These are phyloP conservation scores for Thelephora terrestris DNA, from an alignment of 1,284 basidiomycete species.

Conservation along the genomic window DNA sequence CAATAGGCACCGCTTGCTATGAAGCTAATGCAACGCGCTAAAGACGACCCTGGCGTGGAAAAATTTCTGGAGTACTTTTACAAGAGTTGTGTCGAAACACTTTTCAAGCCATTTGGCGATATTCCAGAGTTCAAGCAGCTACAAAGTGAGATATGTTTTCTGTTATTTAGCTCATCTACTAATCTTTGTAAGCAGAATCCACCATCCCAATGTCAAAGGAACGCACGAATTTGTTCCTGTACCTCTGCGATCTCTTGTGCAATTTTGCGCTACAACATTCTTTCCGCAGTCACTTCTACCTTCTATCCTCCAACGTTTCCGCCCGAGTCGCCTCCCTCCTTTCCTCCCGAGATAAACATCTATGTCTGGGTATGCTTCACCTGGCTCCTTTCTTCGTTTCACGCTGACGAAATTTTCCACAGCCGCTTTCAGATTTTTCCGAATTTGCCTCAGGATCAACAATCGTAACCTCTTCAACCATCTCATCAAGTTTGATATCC, in stretches of 20 bases:
- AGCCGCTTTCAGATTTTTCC: constrained; percentile 91
- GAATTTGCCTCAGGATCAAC: constrained; percentile 73
- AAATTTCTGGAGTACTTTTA: constrained; percentile 92
- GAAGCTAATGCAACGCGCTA: constrained; percentile 42
- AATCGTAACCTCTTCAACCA: constrained; percentile 84
- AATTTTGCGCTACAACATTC: constrained; percentile 84
- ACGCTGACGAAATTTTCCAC: constrained; percentile 8
- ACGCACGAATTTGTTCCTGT: constrained; percentile 68
- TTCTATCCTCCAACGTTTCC: constrained; percentile 73
- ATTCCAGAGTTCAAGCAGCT: constrained; percentile 67
- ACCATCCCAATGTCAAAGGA: constrained; percentile 53
- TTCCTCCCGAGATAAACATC: constrained; percentile 80
- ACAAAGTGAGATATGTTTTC: constrained; percentile 34
- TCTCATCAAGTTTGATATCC: constrained; percentile 77
- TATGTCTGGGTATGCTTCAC: constrained; percentile 66
- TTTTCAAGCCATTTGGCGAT: constrained; percentile 75
- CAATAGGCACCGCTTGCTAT: constrained; percentile 8
- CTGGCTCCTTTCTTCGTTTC: background rate
- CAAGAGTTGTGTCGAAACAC: constrained; percentile 58
- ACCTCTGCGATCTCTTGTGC: constrained; percentile 84
- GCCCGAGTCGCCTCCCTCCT: constrained; percentile 71
- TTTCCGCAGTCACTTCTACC: constrained; percentile 85
- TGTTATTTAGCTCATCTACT: constrained; percentile 1
- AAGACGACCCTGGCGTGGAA: constrained; percentile 81
- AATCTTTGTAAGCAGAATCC: constrained; percentile 29